Conservation (phyloP, 306 rosid species). For the Castanopsis chinensis region DNA sequence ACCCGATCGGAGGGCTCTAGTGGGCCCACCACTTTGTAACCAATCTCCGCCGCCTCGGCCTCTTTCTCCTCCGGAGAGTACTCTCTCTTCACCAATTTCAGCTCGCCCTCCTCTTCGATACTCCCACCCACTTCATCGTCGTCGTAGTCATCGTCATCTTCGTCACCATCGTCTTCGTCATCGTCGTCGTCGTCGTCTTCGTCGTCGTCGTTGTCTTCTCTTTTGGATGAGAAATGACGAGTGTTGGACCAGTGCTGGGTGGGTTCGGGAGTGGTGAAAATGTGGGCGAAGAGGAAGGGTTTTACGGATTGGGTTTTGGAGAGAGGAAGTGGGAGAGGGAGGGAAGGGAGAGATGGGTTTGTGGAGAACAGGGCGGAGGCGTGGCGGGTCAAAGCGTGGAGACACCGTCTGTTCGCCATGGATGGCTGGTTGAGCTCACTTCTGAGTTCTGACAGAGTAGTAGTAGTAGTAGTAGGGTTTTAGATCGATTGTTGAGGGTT, state of each 20-base stretch:
- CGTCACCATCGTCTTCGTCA: too few species aligned
- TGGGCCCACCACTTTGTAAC: slow-evolving; percentile 72
- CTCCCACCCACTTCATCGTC: slow-evolving; percentile 32
- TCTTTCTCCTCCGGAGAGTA: slow-evolving; percentile 71
- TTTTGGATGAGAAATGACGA: slow-evolving; percentile 58
- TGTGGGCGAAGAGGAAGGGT: slow-evolving; percentile 13
- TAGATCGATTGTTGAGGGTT: not conserved
- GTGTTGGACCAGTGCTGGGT: slow-evolving; percentile 24
- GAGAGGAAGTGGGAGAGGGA: slow-evolving; percentile 19
- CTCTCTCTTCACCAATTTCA: slow-evolving; percentile 39
- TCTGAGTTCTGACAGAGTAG: not conserved
- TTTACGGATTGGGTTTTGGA: slow-evolving; percentile 15
- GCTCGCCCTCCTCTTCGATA: slow-evolving; percentile 34
- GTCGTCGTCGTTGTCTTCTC: slow-evolving; percentile 21
- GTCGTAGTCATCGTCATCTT: too few species aligned
- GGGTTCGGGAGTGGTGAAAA: slow-evolving; percentile 27
- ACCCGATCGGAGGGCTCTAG: slow-evolving; percentile 48
- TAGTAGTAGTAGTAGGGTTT: slow-evolving; percentile 13
- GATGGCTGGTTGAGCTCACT: not conserved
- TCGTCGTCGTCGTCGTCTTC: too few species aligned
- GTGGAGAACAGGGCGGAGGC: slow-evolving; percentile 43
- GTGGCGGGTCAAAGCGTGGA: slow-evolving; percentile 56
- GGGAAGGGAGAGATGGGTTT: slow-evolving; percentile 30
- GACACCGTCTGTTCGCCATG: slow-evolving; percentile 75
- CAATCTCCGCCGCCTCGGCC: slow-evolving; percentile 69